Conservation (phyloP, 805 yeast species). For the Starmerella apicola region DNA sequence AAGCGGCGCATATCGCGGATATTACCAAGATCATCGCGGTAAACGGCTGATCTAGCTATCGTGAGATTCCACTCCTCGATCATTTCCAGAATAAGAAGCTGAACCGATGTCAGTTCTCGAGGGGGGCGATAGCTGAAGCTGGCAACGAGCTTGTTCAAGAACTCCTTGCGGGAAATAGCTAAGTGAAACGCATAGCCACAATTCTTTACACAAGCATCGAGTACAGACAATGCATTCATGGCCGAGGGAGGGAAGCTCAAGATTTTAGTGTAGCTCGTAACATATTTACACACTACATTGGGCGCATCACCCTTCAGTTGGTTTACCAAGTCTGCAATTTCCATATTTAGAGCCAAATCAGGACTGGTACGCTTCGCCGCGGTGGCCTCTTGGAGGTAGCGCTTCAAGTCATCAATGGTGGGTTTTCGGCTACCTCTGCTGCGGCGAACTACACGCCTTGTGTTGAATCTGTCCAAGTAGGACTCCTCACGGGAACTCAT, state of each 20-base stretch:
- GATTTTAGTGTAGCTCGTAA: slow-evolving; percentile 33
- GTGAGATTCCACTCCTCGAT: slow-evolving; percentile 97
- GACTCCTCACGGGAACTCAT: not conserved
- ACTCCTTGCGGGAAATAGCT: slow-evolving; percentile 89
- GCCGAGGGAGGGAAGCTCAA: slow-evolving; percentile 41
- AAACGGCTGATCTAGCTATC: slow-evolving; percentile 74
- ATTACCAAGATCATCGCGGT: slow-evolving; percentile 83
- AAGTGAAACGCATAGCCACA: slow-evolving; percentile 96
- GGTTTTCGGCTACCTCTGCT: slow-evolving; percentile 1
- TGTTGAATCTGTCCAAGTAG: slow-evolving; percentile 22
- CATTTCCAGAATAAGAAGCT: slow-evolving; percentile 71
- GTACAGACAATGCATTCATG: slow-evolving; percentile 57
- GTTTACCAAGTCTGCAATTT: slow-evolving; percentile 86
- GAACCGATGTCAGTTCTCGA: slow-evolving; percentile 65
- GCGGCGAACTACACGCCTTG: slow-evolving; percentile 14
- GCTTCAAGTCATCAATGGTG: not conserved
- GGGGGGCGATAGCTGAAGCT: slow-evolving; percentile 94
- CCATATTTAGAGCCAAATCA: slow-evolving; percentile 73
- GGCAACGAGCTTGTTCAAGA: slow-evolving; percentile 82
- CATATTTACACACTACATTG: slow-evolving; percentile 79
- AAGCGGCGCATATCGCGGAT: slow-evolving; percentile 93
- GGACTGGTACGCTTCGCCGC: slow-evolving; percentile 75
- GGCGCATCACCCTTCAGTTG: slow-evolving; percentile 86
- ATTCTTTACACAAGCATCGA: slow-evolving; percentile 88
- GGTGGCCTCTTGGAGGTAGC: slow-evolving; percentile 62